These are phyloP conservation scores for Puccinia triticina DNA, from an alignment of 1,284 basidiomycete genomes.

Conservation along the genomic window DNA sequence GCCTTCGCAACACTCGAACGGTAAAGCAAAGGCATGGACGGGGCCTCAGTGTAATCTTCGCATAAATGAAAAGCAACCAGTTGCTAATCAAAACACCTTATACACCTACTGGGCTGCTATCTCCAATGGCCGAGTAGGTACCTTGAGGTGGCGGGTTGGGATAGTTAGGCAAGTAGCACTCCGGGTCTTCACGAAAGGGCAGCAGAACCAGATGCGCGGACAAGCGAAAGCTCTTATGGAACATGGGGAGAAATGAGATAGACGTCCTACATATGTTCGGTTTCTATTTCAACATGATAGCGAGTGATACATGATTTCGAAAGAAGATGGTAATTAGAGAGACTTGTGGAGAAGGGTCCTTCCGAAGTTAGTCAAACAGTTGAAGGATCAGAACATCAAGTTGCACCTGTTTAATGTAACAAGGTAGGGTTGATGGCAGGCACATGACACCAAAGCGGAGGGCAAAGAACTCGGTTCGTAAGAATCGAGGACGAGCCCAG, in stretches of 20 bases:
- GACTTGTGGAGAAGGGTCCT: neutral
- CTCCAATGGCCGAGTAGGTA: conserved; percentile 3
- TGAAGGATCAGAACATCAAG: conserved; percentile 31
- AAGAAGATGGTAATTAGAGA: neutral
- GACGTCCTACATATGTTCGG: too few relatives aligned
- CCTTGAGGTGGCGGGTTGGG: conserved; percentile 18
- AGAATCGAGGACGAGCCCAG: neutral
- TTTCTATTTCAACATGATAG: too few relatives aligned
- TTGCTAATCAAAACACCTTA: conserved; percentile 30
- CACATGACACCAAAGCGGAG: conserved; percentile 34
- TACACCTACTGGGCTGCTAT: conserved; percentile 27
- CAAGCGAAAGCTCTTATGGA: too few relatives aligned
- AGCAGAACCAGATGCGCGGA: too few relatives aligned
- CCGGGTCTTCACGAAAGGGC: too few relatives aligned
- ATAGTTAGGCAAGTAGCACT: too few relatives aligned
- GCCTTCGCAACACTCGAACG: too few relatives aligned
- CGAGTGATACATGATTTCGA: too few relatives aligned
- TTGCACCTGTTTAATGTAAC: conserved; percentile 34
- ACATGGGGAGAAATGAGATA: too few relatives aligned
- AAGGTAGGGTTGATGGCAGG: conserved; percentile 45
- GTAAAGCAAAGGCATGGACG: too few relatives aligned
- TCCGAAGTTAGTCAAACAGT: neutral
- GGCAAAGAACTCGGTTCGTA: neutral
- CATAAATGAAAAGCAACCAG: neutral
- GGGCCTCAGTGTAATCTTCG: too few relatives aligned